Evolutionary conservation across 1,284 basidiomycete genomes (phyloP).

Genomic region (Pseudozyma flocculosa): DNA sequence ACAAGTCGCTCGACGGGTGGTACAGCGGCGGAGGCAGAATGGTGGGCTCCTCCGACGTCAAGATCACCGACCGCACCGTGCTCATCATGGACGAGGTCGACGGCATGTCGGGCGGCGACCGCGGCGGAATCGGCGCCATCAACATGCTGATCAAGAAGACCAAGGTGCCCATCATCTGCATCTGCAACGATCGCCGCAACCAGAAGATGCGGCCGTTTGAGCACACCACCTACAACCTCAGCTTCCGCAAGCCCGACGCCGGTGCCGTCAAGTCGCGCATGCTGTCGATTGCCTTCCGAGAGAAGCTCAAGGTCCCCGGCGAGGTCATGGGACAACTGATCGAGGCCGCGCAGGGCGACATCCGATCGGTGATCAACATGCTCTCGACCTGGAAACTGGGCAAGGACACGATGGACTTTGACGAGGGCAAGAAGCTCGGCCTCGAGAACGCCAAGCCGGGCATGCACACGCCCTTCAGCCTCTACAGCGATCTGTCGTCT

Average conservation of each 20-base stretch:
- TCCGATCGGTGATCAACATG: slow-evolving; percentile 96
- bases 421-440: slow-evolving; percentile 78
- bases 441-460: slow-evolving; percentile 79
- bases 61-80: slow-evolving; percentile 77
- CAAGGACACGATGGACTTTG: slow-evolving; percentile 48
- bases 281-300: slow-evolving; percentile 69
- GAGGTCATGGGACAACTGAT: slow-evolving; percentile 92
- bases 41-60: neutral
- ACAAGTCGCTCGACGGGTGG: slow-evolving; percentile 84
- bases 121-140: slow-evolving; percentile 90
- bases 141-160: slow-evolving; percentile 91
- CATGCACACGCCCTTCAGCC: slow-evolving; percentile 69
- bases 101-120: slow-evolving; percentile 96
- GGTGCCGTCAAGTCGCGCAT: slow-evolving; percentile 61
- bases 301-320: slow-evolving; percentile 80
- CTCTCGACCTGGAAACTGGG: slow-evolving; percentile 81
- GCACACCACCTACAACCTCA: slow-evolving; percentile 72
- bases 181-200: slow-evolving; percentile 84
- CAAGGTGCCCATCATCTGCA: slow-evolving; percentile 95
- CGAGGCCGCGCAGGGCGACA: slow-evolving; percentile 84
- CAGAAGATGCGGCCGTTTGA: slow-evolving; percentile 89
- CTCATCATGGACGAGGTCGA: slow-evolving; percentile 99
- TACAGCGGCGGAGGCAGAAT: slow-evolving; percentile 60
- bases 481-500: slow-evolving; percentile 69
- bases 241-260: slow-evolving; percentile 56